Conservation (phyloP, 176 grass and related monocot genomes). For the Typha latifolia region DNA sequence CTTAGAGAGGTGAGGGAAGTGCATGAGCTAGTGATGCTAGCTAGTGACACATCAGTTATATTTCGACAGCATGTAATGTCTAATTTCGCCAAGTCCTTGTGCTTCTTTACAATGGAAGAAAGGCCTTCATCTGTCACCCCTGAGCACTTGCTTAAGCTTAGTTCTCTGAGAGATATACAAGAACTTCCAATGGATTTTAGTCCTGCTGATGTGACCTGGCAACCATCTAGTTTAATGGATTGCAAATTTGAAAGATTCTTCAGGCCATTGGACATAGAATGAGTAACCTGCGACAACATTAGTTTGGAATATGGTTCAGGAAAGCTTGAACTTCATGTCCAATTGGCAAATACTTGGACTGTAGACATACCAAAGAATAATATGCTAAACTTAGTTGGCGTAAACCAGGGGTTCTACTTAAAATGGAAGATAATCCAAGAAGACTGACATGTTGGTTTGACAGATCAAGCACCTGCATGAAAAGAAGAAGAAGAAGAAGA, state of each 20-base stretch:
- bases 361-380: slow-evolving; percentile 53
- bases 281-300: slow-evolving; percentile 41
- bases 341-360: not conserved
- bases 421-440: slow-evolving; percentile 40
- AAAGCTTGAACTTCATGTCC: not conserved
- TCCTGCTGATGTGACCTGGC: slow-evolving; percentile 47
- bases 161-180: slow-evolving; percentile 52
- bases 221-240: slow-evolving; percentile 68
- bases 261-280: slow-evolving; percentile 32
- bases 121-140: slow-evolving; percentile 66
- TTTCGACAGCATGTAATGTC: slow-evolving; percentile 67
- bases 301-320: not conserved
- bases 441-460: slow-evolving; percentile 54
- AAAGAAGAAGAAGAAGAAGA: slow-evolving; percentile 14
- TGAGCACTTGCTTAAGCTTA: slow-evolving; percentile 74
- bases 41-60: slow-evolving; percentile 69
- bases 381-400: slow-evolving; percentile 52
- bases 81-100: slow-evolving; percentile 62
- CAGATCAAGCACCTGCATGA: slow-evolving; percentile 60
- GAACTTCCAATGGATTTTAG: slow-evolving; percentile 52
- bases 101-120: slow-evolving; percentile 41
- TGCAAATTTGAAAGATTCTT: slow-evolving; percentile 34
- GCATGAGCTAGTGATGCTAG: slow-evolving; percentile 57
- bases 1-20: slow-evolving; percentile 62
- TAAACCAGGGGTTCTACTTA: slow-evolving; percentile 35